Conservation (phyloP, 768 basidiomycete species). For the Cubamyces lactineus region DNA sequence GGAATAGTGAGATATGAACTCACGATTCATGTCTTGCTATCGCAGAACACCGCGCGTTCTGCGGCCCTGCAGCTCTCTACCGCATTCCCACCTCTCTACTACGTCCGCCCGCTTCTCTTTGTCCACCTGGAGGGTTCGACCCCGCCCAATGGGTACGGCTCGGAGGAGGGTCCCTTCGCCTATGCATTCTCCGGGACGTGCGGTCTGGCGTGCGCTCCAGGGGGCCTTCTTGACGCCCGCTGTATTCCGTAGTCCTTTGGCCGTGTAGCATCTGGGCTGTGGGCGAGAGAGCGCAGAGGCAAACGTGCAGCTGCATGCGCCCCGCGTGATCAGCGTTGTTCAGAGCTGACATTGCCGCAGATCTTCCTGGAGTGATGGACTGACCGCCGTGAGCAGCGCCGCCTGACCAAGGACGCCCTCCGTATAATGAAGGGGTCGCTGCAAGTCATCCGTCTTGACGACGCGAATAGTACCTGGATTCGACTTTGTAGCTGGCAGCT, state of each 20-base stretch:
- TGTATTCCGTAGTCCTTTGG: background rate
- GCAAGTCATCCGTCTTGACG: background rate
- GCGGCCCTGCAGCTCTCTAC: background rate
- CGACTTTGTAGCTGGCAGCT: background rate
- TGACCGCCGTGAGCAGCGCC: constrained; percentile 13
- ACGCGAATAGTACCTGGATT: background rate
- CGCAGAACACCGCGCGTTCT: constrained; percentile 12
- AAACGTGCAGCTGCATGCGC: constrained; percentile 13
- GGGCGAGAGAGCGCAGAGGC: constrained; percentile 1
- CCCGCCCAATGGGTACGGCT: constrained; percentile 7
- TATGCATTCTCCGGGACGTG: constrained; percentile 3
- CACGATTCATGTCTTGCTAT: constrained; percentile 16
- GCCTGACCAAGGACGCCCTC: constrained; percentile 1
- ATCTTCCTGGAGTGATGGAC: constrained; percentile 17
- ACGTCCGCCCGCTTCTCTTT: constrained; percentile 17
- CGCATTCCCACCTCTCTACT: constrained; percentile 18
- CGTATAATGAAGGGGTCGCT: background rate
- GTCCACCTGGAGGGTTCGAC: constrained; percentile 8
- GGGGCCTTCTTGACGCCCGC: background rate
- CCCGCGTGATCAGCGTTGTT: constrained; percentile 19
- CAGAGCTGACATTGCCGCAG: constrained; percentile 16
- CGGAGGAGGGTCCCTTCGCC: constrained; percentile 6
- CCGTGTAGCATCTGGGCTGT: background rate
- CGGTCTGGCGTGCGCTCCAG: background rate
- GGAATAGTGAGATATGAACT: constrained; percentile 4